Conservation (phyloP, 1,284 basidiomycete genomes). For the Sphaerobolus stellatus region DNA sequence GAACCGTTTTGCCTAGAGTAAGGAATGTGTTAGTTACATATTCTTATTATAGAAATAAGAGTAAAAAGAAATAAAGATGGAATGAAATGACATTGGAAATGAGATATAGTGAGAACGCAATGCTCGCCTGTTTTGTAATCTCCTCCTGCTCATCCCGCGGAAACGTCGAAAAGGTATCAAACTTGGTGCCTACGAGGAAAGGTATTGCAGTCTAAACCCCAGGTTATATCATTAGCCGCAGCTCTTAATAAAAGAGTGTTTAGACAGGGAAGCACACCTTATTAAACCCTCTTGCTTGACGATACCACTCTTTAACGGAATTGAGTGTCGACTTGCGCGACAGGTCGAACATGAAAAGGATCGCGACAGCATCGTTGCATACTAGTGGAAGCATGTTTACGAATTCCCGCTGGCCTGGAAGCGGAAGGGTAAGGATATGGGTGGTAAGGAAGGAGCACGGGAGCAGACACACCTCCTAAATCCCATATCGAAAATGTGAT, state of each 20-base stretch:
- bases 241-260: constrained; percentile 2
- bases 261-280: constrained; percentile 62
- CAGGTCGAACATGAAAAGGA: constrained; percentile 99
- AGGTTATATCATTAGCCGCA: not conserved
- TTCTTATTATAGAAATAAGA: not conserved
- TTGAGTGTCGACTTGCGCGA: constrained; percentile 96
- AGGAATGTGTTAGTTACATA: not conserved
- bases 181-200: constrained; percentile 96
- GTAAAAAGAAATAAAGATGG: not conserved
- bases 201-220: constrained; percentile 83
- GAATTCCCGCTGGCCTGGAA: constrained; percentile 84
- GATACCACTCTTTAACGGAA: constrained; percentile 99
- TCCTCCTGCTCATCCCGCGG: constrained; percentile 97
- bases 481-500: constrained; percentile 99
- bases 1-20: constrained; percentile 82
- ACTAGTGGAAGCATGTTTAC: constrained; percentile 98
- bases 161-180: constrained; percentile 94
- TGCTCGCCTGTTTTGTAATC: constrained; percentile 90
- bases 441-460: not conserved
- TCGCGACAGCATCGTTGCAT: constrained; percentile 97
- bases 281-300: constrained; percentile 97
- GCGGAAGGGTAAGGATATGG: not conserved
- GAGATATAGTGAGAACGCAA: constrained; percentile 22
- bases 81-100: constrained; percentile 11
- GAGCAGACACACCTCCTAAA: constrained; percentile 61